Percentiles rank a stretch among this genome's conserved stretches.
phyloP scores from a whole-genome alignment of 2,329 filamentous ascomycete species.

The Elsinoe perseae region DNA sequence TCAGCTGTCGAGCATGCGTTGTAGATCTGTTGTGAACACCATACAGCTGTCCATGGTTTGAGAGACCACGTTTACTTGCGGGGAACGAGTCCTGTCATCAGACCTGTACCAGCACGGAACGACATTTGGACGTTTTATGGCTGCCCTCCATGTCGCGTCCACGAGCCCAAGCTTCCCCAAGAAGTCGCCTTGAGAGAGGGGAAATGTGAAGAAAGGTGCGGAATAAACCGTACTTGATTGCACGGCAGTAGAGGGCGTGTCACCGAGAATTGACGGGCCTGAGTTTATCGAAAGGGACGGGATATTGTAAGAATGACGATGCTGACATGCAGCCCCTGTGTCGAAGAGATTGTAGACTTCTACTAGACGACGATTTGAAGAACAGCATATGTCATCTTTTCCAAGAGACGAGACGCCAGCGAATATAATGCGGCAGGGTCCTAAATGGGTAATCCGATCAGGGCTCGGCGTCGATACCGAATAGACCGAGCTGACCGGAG shows the following conservation, averaged over 20 bases:
- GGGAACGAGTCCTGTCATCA: background rate
- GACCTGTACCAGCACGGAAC: background rate
- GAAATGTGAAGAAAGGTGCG: background rate
- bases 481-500: background rate
- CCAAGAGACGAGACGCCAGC: background rate
- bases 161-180: background rate
- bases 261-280: background rate
- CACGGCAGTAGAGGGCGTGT: background rate
- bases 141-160: background rate
- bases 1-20: background rate
- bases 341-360: background rate
- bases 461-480: background rate
- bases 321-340: conserved; percentile 7
- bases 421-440: background rate
- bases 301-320: background rate
- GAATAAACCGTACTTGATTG: background rate
- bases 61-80: background rate
- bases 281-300: background rate
- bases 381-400: conserved; percentile 1
- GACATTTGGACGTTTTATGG: background rate
- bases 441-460: background rate
- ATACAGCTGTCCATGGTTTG: background rate
- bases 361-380: background rate
- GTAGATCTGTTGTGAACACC: conserved; percentile 6
- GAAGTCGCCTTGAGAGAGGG: background rate